Conservation (phyloP, 306 rosid genomes). For the Dryas alaskensis region DNA sequence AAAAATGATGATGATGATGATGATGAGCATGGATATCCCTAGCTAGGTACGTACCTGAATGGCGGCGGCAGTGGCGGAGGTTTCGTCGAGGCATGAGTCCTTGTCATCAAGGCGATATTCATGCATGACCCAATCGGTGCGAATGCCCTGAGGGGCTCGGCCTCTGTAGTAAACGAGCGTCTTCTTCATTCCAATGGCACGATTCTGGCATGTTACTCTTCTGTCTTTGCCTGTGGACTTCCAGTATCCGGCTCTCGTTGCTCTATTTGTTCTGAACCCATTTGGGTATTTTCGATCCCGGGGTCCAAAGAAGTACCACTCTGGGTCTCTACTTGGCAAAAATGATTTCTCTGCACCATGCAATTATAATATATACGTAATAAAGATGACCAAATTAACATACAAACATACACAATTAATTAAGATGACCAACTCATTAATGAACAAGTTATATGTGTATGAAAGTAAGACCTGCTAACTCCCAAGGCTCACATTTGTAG, state of each 20-base stretch:
- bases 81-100: constrained; percentile 54
- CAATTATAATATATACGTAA: neutral
- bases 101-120: constrained; percentile 93
- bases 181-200: constrained; percentile 97
- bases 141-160: constrained; percentile 94
- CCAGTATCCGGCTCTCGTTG: constrained; percentile 97
- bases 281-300: constrained; percentile 91
- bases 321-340: constrained; percentile 96
- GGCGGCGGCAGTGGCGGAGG: constrained; percentile 39
- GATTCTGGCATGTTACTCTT: constrained; percentile 59
- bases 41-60: constrained; percentile 63
- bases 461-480: constrained; percentile 67
- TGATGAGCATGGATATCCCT: too few species aligned
- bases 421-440: too few species aligned
- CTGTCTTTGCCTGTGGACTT: constrained; percentile 95
- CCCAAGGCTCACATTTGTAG: constrained; percentile 99
- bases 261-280: constrained; percentile 94
- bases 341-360: constrained; percentile 70
- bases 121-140: constrained; percentile 99
- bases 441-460: neutral
- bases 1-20: too few species aligned
- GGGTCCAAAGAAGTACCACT: constrained; percentile 98
- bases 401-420: too few species aligned
- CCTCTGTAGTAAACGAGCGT: constrained; percentile 92
- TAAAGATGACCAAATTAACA: too few species aligned